These are phyloP conservation scores for Penicillium sp. DNA, from an alignment of 2,329 filamentous ascomycete genomes.

Conservation along the genomic window DNA sequence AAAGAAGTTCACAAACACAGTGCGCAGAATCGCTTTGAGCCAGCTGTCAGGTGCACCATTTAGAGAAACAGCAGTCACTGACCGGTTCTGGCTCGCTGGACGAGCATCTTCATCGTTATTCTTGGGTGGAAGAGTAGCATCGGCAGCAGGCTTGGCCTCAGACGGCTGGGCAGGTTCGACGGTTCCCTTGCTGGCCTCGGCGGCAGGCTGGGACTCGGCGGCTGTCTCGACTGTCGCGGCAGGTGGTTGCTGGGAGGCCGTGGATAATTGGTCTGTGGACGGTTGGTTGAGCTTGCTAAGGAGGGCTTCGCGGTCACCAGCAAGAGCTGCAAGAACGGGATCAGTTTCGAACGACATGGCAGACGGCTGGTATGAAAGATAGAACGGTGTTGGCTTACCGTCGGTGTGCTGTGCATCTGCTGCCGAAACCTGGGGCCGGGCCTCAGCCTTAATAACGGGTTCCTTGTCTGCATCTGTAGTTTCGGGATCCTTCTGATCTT, in stretches of 20 bases:
- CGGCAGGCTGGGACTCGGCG: constrained; percentile 13
- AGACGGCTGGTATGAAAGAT: constrained; percentile 20
- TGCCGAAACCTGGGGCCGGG: constrained; percentile 14
- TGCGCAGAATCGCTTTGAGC: constrained; percentile 41
- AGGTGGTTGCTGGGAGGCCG: constrained; percentile 95
- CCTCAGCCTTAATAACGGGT: constrained; percentile 11
- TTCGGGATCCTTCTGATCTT: constrained; percentile 12
- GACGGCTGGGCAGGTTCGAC: constrained; percentile 3
- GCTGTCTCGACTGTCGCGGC: constrained; percentile 11
- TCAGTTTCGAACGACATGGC: constrained; percentile 34
- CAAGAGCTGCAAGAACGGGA: constrained; percentile 30
- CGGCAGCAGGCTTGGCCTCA: constrained; percentile 7
- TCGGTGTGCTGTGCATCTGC: constrained; percentile 20
- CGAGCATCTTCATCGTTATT: constrained; percentile 31
- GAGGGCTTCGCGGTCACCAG: constrained; percentile 34
- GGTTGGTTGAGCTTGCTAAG: constrained; percentile 32
- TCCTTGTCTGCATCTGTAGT: constrained; percentile 1
- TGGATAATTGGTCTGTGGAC: constrained; percentile 29
- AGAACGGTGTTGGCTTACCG: constrained; percentile 23
- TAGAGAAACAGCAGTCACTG: constrained; percentile 40
- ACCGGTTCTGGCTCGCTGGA: constrained; percentile 38
- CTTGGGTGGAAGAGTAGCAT: constrained; percentile 11
- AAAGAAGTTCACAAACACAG: constrained; percentile 42
- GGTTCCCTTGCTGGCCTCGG: constrained; percentile 14
- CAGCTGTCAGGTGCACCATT: constrained; percentile 40